Evolutionary conservation across 2,329 filamentous ascomycete species (phyloP), one percentile per base, ranked within the genome.

Genomic region (Ophiostoma tasmaniense): DNA sequence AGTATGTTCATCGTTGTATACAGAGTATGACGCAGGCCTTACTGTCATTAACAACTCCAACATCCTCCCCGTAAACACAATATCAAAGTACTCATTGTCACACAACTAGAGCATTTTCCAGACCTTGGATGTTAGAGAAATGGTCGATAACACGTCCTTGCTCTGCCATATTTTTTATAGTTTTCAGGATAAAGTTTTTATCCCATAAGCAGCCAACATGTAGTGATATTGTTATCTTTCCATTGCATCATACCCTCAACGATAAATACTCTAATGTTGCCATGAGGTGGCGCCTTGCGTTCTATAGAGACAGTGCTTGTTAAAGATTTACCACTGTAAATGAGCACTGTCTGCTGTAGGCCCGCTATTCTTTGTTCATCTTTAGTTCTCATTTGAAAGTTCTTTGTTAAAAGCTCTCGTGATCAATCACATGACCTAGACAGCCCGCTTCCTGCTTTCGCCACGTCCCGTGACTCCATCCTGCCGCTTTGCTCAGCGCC

Each of bases 391-490:
- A 22, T 11, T 64, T 30, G 7, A 20, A 11, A 39, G 20, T 33
- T 7, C 28, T 64, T 33, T 66, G 42, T 45, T 17, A n/a, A 45
- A 17, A 20, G 17, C n/a, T 7, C 25, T 25, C 64, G 64, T 66
- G 68, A 66, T 20, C 4, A 11, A 14, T 59, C 64, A 68, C 22
- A 42, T 69, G 55, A 68, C 10, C 20, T 1, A 30, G 28, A 33
- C 17, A 45, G 45, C 28, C 11, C 65, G 50, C 55, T 17, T 7
- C 13, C 14, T 25, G 25, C 14, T 66, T 42, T 66, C 28, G 45
- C 65, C 65, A 35, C 65, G 52, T 67, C 68, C 30, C 59, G 69
- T 69, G 72, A 73, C 66, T 55, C 52, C 62, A 22, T 42, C 52
- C 33, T 62, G 64, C 45, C 13, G 66, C 64, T 69, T 70, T 65